Base-by-base conservation (phyloP, 129 eudicot species). In the Heracleum sosnowskyi region DNA sequence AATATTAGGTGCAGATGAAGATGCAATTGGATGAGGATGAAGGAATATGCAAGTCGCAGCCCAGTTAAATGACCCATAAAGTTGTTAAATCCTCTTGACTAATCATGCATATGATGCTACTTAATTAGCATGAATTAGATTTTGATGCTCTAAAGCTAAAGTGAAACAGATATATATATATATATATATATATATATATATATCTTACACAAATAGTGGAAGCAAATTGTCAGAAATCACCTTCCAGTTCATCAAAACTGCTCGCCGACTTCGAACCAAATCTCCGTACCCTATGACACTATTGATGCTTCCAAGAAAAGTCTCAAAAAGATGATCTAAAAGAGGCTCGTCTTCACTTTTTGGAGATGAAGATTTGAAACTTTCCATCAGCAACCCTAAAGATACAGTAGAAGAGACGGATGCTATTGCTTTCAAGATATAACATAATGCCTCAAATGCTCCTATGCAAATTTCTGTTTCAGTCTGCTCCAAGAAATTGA, bases 161-260 rank as follows among this genome's bases (percentile, higher is more conserved):
- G 42, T 40, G 72, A 10, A 33, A 46, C 46, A n/a, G n/a, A n/a
- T n/a, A n/a, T n/a, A n/a, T n/a, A n/a, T n/a, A n/a, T n/a, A n/a
- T n/a, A n/a, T n/a, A n/a, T n/a, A n/a, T n/a, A n/a, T n/a, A n/a
- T n/a, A n/a, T n/a, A n/a, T n/a, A 33, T 40, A 24, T 46, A 11
- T 18, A 76, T 68, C 34, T n/a, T 70, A 10, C 0, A 41, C 8
- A 55, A 39, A 74, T 31, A 12, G 29, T 45, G 66, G 7, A 28
- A 29, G 47, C 17, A 33, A 74, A 45, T 22, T 28, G 35, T 37
- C 22, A 46, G 16, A 33, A 15, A 79, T 78, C 57, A 93, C 98
- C 98, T 95, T 95, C 96, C 91, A 95, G 76, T 87, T 92, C 83
- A 95, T 89, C 81, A 95, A 84, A 74, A 92, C 81, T 78, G 99